Percentiles rank a stretch among this genome's conserved stretches.
Evolutionary conservation across 495 filamentous ascomycete genomes (phyloP).

Genomic region (Aspergillus wentii): DNA sequence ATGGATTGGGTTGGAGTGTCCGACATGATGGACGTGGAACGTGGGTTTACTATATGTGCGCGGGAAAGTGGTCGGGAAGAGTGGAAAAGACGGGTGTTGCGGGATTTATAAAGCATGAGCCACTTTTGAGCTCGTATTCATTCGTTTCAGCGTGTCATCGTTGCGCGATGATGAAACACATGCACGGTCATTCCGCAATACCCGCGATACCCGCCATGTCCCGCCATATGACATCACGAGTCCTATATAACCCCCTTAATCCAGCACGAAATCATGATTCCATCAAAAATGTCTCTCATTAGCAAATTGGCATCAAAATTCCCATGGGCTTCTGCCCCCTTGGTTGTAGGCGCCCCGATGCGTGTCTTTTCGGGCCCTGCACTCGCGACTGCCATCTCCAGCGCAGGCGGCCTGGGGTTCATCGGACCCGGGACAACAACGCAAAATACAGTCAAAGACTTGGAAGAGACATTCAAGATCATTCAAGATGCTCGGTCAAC

Average conservation of each 20-base stretch:
- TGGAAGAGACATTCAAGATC: constrained; percentile 27
- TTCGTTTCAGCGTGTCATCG: too few relatives aligned
- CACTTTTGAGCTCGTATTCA: too few relatives aligned
- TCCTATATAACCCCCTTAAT: background rate
- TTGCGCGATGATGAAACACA: too few relatives aligned
- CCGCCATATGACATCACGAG: background rate
- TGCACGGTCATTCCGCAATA: background rate
- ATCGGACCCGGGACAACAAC: constrained; percentile 37
- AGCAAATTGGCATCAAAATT: constrained; percentile 35
- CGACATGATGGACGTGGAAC: too few relatives aligned
- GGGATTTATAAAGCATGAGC: too few relatives aligned
- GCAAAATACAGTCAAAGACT: constrained; percentile 22
- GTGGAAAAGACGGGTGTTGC: too few relatives aligned
- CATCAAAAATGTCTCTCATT: constrained; percentile 1
- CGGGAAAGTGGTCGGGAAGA: too few relatives aligned
- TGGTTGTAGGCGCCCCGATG: constrained; percentile 71
- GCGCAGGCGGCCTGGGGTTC: constrained; percentile 62
- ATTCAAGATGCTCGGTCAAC: constrained; percentile 12
- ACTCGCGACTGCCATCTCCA: constrained; percentile 54
- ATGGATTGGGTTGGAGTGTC: constrained; percentile 7
- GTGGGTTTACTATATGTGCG: too few relatives aligned
- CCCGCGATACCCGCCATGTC: background rate
- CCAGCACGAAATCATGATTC: background rate
- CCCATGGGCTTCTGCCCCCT: constrained; percentile 58
- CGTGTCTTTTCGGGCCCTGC: constrained; percentile 58